Conservation (phyloP, 148 eudicot species). For the Amaranthus cruentus region DNA sequence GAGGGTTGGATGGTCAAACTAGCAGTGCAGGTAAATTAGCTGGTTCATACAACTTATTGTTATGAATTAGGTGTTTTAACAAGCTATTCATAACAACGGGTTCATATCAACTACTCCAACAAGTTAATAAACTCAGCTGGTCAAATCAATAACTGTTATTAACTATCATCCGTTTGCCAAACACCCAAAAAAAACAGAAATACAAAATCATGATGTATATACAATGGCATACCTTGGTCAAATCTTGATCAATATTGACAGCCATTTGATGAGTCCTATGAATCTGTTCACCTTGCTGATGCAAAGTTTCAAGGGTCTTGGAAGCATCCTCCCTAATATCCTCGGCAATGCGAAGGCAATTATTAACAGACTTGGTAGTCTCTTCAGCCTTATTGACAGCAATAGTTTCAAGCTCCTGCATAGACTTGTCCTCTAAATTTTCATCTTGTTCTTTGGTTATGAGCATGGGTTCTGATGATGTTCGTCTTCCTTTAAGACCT, state of each 20-base stretch:
- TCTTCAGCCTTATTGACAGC: conserved; percentile 74
- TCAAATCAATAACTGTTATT: no score
- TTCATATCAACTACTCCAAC: no score
- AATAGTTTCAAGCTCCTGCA: conserved; percentile 73
- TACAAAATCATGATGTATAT: no score
- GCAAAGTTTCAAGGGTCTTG: conserved; percentile 72
- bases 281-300: conserved; percentile 91
- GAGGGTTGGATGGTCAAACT: no score
- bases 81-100: no score
- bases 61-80: no score
- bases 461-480: conserved; percentile 62
- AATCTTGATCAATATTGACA: conserved; percentile 61
- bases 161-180: no score
- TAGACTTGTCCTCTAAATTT: conserved; percentile 66
- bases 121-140: no score
- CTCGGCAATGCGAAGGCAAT: conserved; percentile 75
- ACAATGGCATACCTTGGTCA: conserved; percentile 53
- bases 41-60: no score
- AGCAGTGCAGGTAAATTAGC: no score
- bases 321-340: conserved; percentile 71
- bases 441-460: conserved; percentile 22
- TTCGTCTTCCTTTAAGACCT: conserved; percentile 38
- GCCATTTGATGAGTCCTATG: conserved; percentile 75
- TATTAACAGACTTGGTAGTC: conserved; percentile 64
- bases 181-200: no score